Conservation (phyloP, 208 protist genomes). For the Porcisia deanei region DNA sequence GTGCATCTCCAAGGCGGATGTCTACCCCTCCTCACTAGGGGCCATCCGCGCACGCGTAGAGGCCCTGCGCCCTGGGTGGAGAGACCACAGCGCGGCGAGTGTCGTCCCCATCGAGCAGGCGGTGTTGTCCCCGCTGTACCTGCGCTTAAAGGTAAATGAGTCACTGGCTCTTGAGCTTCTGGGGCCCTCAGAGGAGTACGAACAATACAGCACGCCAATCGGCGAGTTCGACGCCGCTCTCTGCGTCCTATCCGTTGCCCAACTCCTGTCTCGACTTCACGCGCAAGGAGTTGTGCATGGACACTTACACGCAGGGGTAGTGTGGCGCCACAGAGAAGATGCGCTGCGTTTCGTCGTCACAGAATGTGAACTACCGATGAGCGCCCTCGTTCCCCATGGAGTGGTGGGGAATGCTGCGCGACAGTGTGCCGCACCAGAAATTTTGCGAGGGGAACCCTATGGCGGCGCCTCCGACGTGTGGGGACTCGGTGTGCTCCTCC, state of each 20-base stretch:
- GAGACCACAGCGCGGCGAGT: not conserved
- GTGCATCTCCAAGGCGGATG: constrained; percentile 16
- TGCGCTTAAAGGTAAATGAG: constrained; percentile 35
- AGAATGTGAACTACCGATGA: constrained; percentile 62
- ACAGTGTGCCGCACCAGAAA: constrained; percentile 63
- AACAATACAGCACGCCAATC: constrained; percentile 17
- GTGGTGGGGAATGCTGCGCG: constrained; percentile 32
- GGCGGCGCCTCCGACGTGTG: constrained; percentile 67
- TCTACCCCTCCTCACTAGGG: constrained; percentile 22
- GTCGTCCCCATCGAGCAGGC: constrained; percentile 38
- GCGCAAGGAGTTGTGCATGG: constrained; percentile 53
- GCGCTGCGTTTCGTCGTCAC: constrained; percentile 34
- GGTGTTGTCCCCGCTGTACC: constrained; percentile 45
- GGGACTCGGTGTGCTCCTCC: constrained; percentile 69
- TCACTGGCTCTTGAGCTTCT: not conserved
- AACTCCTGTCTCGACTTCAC: constrained; percentile 49
- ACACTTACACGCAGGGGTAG: constrained; percentile 37
- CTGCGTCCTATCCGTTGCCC: constrained; percentile 32
- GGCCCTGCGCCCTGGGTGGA: constrained; percentile 8
- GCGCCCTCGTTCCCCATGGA: constrained; percentile 55
- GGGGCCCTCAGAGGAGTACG: constrained; percentile 16
- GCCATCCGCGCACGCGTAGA: constrained; percentile 12
- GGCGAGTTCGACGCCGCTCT: constrained; percentile 42
- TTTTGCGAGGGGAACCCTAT: constrained; percentile 48
- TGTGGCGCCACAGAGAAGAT: constrained; percentile 22